Evolutionary conservation across 306 rosid genomes (phyloP), one percentile per base, ranked within the genome.

Genomic region (Acacia acuminata): DNA sequence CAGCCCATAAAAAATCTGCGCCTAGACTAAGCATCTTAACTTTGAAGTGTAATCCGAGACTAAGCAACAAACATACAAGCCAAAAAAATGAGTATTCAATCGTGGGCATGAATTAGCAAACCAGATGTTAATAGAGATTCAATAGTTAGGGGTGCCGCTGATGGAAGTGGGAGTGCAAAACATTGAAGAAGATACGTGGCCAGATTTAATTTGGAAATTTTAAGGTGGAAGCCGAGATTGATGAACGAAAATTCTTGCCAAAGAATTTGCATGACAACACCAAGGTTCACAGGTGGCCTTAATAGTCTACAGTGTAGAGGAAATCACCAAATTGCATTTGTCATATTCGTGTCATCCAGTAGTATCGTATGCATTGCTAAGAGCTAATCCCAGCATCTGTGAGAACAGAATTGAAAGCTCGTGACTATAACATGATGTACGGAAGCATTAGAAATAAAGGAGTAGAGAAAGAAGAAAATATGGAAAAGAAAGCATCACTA

Each of bases 381-480:
- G 77, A 17, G 40, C 17, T 44, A 71, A 53, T 12, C 61, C 83
- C 80, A 50, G 73, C 84, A 78, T 73, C 88, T 73, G 82, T 36
- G 25, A 36, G 50, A 73, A 73, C 80, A 68, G 36, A 78, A 85
- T 68, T 42, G 69, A 83, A 87, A 77, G 56, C 73, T 71, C 76
- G 67, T 53, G 30, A 53, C 32, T 55, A 75, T 45, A 44, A 30
- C 71, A 78, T 74, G 24, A 76, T 15, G 22, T 38, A 71, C 3
- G 55, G 75, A 43, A 71, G 38, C 53, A 71, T 42, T 71, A 43
- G n/a, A 22, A 71, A 24, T 16, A 12, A 43, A 71, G 73, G 73
- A 38, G 73, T 38, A 17, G 25, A n/a, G 78, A 45, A 69, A 8
- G 45, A 34, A 36, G 24, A 36, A 81, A 53, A 69, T 8, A 10